A percentile compares a stretch with the other conserved stretches of the same genome.
Conservation (phyloP, 352 stramenopile species). For the Elongisporangium undulatum region DNA sequence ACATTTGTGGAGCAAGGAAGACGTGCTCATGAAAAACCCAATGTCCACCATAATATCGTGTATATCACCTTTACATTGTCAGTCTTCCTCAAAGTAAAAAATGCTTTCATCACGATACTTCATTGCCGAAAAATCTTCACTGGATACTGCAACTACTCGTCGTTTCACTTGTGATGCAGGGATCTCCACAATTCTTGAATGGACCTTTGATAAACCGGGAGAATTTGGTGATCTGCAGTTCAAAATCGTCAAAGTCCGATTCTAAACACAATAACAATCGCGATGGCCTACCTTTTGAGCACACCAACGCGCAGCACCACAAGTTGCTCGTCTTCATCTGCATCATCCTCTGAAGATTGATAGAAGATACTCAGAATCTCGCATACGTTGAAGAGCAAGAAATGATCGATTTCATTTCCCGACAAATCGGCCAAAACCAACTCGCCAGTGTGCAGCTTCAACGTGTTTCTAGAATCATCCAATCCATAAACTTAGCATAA, state of each 20-base stretch:
- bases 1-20: neutral
- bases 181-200: slow-evolving; percentile 43
- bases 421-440: slow-evolving; percentile 71
- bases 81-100: slow-evolving; percentile 56
- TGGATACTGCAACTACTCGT: slow-evolving; percentile 63
- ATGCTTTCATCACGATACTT: slow-evolving; percentile 74
- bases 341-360: neutral
- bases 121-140: slow-evolving; percentile 49
- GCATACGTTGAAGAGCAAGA: slow-evolving; percentile 73
- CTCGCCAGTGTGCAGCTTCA: slow-evolving; percentile 68
- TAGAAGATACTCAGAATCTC: slow-evolving; percentile 67
- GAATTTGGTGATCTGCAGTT: slow-evolving; percentile 43
- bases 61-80: neutral
- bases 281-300: slow-evolving; percentile 44
- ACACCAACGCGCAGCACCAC: slow-evolving; percentile 60
- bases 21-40: neutral
- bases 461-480: slow-evolving; percentile 15
- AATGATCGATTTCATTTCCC: slow-evolving; percentile 55
- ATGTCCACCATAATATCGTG: too few relatives aligned
- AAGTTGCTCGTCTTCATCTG: slow-evolving; percentile 14
- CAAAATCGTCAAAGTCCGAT: neutral
- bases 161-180: slow-evolving; percentile 60
- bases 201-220: slow-evolving; percentile 29
- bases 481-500: neutral
- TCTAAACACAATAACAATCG: neutral